Evolutionary conservation across 768 basidiomycete genomes (phyloP), one percentile per base, ranked within the genome.

Genomic region (Rhodotorula kratochvilovae): DNA sequence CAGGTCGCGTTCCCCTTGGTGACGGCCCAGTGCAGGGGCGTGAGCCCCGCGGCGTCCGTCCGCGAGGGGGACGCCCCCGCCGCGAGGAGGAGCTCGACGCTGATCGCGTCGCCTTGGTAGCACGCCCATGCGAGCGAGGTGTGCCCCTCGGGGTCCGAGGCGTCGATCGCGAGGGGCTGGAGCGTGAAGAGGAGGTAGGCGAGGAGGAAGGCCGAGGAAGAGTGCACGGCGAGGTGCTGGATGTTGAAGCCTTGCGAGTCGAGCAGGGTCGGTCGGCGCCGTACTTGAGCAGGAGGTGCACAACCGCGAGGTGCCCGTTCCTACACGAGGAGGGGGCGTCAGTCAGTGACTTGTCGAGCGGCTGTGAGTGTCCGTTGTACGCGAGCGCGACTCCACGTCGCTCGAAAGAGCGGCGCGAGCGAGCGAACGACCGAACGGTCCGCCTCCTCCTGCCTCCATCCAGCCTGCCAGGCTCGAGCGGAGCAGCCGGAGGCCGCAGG

Each of bases 61-160:
- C 88, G 80, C 68, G 87, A 87, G 1, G 88, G 84, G 68, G 87
- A 90, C 3, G 96, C 93, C 5, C 91, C 91, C 75, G 94, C 91
- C 66, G 88, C 86, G 62, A 99, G 84, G 53, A 99, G 81, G 57
- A 98, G 81, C 73, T 97, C 93, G 11, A 98, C 93, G 5, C 90
- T 92, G 45, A 98, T 85, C 3, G 92, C 93, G 78, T 99, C 96
- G 57, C 96, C 96, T 80, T 99, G 96, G 81, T 98, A 99, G 16
- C 92, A 91, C 11, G 96, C 96, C 96, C 96, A 99, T 91, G 97
- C 96, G 61, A 98, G 84, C 0, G 91, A 85, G 0, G 95, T 96
- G 79, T 98, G 96, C 0, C 96, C 96, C 77, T 91, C 90, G 2
- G 88, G 84, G 80, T 99, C 96, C 51, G 88, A 85, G 58, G 89